Conservation (phyloP, 2,329 filamentous ascomycete genomes). For the Thelonectria rubi region DNA sequence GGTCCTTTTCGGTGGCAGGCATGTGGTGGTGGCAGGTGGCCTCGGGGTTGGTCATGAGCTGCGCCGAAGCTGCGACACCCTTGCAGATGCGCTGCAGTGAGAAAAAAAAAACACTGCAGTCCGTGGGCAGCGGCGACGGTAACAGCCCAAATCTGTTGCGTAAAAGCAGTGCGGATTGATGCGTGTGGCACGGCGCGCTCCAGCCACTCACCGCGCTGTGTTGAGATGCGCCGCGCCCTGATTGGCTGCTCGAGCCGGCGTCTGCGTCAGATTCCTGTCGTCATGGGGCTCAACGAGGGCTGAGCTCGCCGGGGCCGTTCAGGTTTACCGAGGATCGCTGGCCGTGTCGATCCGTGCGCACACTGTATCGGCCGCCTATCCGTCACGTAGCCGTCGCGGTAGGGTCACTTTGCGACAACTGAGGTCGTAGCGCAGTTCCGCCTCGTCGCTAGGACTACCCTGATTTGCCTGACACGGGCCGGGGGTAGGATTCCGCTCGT, state of each 20-base stretch:
- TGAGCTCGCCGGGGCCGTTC: constrained; percentile 8
- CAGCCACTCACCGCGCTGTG: constrained; percentile 34
- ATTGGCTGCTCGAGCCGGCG: constrained; percentile 17
- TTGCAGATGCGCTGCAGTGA: too few relatives aligned
- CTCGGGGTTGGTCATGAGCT: constrained; percentile 20
- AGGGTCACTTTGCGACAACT: not conserved
- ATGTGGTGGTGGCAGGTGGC: not conserved
- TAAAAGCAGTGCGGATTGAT: constrained; percentile 30
- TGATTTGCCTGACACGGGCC: not conserved
- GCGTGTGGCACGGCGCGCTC: constrained; percentile 27
- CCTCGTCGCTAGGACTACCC: constrained; percentile 20
- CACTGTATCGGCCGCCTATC: constrained; percentile 31
- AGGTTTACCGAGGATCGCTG: constrained; percentile 24
- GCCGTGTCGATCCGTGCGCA: constrained; percentile 28
- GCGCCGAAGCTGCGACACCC: constrained; percentile 15
- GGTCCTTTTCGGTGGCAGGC: not conserved
- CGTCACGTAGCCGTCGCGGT: constrained; percentile 16
- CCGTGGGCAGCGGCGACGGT: not conserved
- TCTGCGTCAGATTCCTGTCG: constrained; percentile 9
- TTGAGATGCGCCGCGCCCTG: constrained; percentile 7
- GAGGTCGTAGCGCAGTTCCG: constrained; percentile 2
- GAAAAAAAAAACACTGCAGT: constrained; percentile 3
- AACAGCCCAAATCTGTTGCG: constrained; percentile 12
- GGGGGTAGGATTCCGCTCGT: constrained; percentile 21
- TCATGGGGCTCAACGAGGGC: constrained; percentile 18